phyloP scores from a whole-genome alignment of 139 green algal species.

The Chlamydomonas eustigma region DNA sequence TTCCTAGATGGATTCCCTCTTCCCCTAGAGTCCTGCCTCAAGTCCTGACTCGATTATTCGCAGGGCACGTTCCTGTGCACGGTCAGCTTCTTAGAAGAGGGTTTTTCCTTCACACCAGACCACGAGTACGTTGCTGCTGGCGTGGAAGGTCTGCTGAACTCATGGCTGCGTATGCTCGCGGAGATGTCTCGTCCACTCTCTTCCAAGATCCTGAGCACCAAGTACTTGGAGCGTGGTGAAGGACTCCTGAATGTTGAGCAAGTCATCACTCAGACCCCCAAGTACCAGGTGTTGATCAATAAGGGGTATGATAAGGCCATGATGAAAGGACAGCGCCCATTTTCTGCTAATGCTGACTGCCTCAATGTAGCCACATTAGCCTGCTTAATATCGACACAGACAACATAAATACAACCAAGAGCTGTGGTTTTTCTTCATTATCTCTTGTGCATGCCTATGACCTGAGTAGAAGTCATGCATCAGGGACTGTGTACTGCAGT shows the following conservation, averaged over 20 bases:
- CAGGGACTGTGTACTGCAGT: no score
- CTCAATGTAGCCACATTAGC: no score
- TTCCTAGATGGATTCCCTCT: no score
- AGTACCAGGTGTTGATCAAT: slow-evolving; percentile 19
- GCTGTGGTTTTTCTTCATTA: no score
- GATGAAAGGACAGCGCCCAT: no score
- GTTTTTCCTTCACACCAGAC: slow-evolving; percentile 8
- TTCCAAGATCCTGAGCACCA: slow-evolving; percentile 7
- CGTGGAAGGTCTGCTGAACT: not conserved
- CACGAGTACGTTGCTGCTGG: not conserved
- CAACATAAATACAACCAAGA: no score
- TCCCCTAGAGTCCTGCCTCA: not conserved
- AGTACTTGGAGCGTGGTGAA: slow-evolving; percentile 4
- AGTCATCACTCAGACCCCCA: not conserved
- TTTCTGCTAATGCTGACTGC: no score
- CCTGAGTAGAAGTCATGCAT: no score
- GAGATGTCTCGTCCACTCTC: slow-evolving; percentile 26
- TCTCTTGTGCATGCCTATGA: no score
- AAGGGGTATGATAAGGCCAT: no score
- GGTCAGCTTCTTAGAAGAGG: not conserved
- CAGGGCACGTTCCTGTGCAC: slow-evolving; percentile 17
- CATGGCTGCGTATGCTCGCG: slow-evolving; percentile 5
- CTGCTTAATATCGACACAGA: no score
- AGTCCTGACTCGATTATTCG: not conserved
- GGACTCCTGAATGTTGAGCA: not conserved